Evolutionary conservation across 73 alveolate species (phyloP).

Genomic region (Tetrahymena elliotti): DNA sequence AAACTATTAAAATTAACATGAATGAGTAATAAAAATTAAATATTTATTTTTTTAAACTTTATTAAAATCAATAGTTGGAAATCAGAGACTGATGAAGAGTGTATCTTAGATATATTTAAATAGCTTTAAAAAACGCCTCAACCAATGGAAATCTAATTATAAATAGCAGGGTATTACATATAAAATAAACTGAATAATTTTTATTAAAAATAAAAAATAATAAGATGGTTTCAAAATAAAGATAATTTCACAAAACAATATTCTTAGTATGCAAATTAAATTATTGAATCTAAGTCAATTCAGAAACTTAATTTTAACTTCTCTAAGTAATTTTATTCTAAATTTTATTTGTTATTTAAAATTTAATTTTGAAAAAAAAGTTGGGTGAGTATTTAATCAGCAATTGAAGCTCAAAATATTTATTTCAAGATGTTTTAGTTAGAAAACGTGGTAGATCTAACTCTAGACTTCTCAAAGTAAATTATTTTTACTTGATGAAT

Average conservation of each 20-base stretch:
- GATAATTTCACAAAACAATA: background rate
- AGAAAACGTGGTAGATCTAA: background rate
- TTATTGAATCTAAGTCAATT: background rate
- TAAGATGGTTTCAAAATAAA: background rate
- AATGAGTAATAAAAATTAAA: background rate
- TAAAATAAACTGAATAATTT: background rate
- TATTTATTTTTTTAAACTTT: too few relatives aligned
- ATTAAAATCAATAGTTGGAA: background rate
- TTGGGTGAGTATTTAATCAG: background rate
- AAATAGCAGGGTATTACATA: background rate
- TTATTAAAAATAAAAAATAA: too few relatives aligned
- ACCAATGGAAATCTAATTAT: background rate
- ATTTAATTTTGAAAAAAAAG: background rate
- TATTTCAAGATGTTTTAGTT: background rate
- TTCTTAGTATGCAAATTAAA: background rate
- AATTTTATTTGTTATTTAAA: background rate
- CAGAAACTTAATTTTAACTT: background rate
- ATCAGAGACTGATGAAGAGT: background rate
- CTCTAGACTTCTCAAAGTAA: background rate
- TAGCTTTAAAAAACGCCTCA: background rate
- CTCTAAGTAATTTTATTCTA: background rate
- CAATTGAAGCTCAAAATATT: background rate
- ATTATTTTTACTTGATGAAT: background rate
- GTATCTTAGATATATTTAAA: background rate
- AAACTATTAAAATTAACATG: background rate